Base-by-base conservation (phyloP, 2,329 filamentous ascomycete species). In the Ascochyta clinopodiicola region DNA sequence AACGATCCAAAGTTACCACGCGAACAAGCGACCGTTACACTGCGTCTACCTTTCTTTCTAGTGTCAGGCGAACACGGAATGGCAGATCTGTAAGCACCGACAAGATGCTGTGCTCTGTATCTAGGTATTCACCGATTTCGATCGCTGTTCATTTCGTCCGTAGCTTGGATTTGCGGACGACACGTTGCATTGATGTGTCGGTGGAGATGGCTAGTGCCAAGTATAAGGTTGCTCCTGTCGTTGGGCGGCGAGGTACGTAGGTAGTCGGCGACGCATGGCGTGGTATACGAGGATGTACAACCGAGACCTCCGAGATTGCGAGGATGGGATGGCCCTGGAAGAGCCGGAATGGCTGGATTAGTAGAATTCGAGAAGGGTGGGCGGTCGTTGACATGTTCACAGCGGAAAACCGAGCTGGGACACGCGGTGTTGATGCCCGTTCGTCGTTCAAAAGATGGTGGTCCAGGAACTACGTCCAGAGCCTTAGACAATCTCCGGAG, bases 401-500 rank as follows among this genome's bases (percentile, higher is more conserved):
- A 29, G 9, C 8, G 27, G 8, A 29, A 10, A 4, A 7, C 10
- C 4, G 29, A 31, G 29, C 2, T 31, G 29, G 29, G 12, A 31
- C 29, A 31, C 12, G 29, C 15, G 12, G 10, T 39, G 31, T 36
- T 17, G 34, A 22, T 35, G 34, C 36, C 45, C 27, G 21, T 42
- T 44, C 44, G 39, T 44, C 34, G 22, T 44, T 3, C 35, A 37
- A 3, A 35, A 27, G 15, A 49, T 29, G 44, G 45, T 35, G 35
- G 19, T 36, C 27, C 40, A 40, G 39, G 34, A 19, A 40, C 40
- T 35, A 31, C 31, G n/a, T 37, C 40, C n/a, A 45, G 19, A 32
- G 24, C 42, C 19, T 51, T 32, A 51, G 37, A 56, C 19, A 51
- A 47, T 51, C 42, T 51, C 46, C 46, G 52, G 52, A 46, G 42